Evolutionary conservation across 306 rosid genomes (phyloP), one percentile per base, ranked within the genome.

Genomic region (Cucurbita maxima): DNA sequence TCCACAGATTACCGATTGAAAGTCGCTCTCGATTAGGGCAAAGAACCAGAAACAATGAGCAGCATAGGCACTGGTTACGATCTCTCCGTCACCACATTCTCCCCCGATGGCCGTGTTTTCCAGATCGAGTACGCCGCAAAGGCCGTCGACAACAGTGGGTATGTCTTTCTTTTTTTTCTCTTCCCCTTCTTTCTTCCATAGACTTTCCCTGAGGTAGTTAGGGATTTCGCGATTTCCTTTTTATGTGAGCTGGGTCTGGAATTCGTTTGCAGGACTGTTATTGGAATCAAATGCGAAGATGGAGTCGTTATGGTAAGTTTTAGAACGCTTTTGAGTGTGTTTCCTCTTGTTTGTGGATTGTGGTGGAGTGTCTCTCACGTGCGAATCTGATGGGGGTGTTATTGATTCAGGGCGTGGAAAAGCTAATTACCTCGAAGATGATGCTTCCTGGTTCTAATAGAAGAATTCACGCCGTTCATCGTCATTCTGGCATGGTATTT

Each of bases 131-230:
- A 94, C 22, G 99, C 99, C 5, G 90, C 97, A 47, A 94, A 94
- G 83, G 99, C 99, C 56, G 99, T 94, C 80, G 99, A 94, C 83
- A 94, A 94, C 79, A 91, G 97, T 77, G 99, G 99, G 97, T 92
- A 58, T 22, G 8, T 8, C 66, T 44, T 34, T 62, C 58, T 61
- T 44, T 34, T 62, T 58, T 61, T 62, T 57, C 58, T 34, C 7
- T 7, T 45, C 45, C 37, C 38, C 44, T 16, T 61, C 60, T 56
- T 37, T 22, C 45, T 72, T 53, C 20, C 18, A 6, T 41, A 5
- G 14, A 18, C 48, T 36, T 10, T 9, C 40, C 25, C 25, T 18
- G 37, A 1, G 36, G 0, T 12, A 8, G 25, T 25, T 25, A 25
- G 14, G 41, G 59, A 51, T 75, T 61, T 71, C 58, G 0, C 40